Evolutionary conservation across 83 land plant species (phyloP).

Genomic region (Thuja plicata): DNA sequence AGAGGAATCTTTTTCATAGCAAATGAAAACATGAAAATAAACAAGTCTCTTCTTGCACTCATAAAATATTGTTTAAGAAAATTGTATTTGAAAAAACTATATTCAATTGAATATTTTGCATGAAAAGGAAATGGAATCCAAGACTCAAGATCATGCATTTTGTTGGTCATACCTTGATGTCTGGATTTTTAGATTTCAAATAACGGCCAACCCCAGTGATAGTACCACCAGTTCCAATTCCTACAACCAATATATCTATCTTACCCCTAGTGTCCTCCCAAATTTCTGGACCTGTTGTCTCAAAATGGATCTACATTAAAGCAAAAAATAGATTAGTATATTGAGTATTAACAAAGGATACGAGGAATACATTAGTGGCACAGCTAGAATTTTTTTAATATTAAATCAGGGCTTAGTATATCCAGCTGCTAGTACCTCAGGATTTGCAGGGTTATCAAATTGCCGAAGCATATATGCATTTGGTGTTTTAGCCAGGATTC

Average conservation of each 20-base stretch:
- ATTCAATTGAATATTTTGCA: not conserved
- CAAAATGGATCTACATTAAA: slow-evolving; percentile 41
- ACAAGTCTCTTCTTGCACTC: not conserved
- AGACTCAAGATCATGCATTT: not conserved
- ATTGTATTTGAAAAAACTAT: not conserved
- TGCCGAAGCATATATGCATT: slow-evolving; percentile 51
- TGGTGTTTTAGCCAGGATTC: slow-evolving; percentile 34
- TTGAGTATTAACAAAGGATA: not conserved
- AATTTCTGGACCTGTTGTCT: slow-evolving; percentile 67
- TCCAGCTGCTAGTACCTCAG: slow-evolving; percentile 20
- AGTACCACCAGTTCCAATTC: slow-evolving; percentile 67
- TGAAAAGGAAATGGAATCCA: not conserved
- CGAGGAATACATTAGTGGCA: not conserved
- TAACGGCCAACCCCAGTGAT: slow-evolving; percentile 53
- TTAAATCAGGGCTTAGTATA: too few relatives aligned
- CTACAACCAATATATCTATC: slow-evolving; percentile 53
- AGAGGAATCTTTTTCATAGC: not conserved
- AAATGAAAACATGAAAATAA: not conserved
- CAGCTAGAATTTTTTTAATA: not conserved
- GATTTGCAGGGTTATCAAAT: slow-evolving; percentile 53
- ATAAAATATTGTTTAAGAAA: not conserved
- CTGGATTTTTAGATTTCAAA: slow-evolving; percentile 44
- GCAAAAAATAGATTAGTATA: slow-evolving; percentile 8
- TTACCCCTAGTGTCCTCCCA: slow-evolving; percentile 65
- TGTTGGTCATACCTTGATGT: slow-evolving; percentile 35